These are phyloP conservation scores for Xylariomycetidae sp. DNA, from an alignment of 2,329 filamentous ascomycete genomes.

Conservation along the genomic window DNA sequence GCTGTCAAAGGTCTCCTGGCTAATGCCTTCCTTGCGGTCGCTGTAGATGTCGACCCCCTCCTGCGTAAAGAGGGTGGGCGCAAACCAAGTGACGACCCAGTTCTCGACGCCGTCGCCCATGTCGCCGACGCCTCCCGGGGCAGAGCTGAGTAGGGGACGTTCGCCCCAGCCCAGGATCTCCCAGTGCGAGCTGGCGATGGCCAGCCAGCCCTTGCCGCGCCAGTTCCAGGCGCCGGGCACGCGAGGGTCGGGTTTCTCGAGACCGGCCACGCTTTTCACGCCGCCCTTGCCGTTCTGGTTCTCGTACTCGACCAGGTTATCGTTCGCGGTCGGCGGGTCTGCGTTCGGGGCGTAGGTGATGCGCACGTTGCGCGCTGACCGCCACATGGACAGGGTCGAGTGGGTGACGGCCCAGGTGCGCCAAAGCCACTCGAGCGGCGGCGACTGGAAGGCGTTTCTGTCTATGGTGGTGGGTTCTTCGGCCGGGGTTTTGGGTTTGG, in stretches of 20 bases:
- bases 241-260: conserved; percentile 46
- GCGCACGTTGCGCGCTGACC: conserved; percentile 68
- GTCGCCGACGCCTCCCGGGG: conserved; percentile 32
- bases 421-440: conserved; percentile 53
- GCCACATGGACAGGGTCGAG: conserved; percentile 76
- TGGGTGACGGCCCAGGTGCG: conserved; percentile 70
- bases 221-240: conserved; percentile 58
- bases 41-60: conserved; percentile 77
- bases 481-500: conserved; percentile 18
- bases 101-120: conserved; percentile 35
- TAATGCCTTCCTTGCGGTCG: conserved; percentile 54
- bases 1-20: conserved; percentile 45
- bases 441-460: conserved; percentile 31
- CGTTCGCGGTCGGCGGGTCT: conserved; percentile 41
- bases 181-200: conserved; percentile 70
- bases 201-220: conserved; percentile 70
- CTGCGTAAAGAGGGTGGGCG: conserved; percentile 75
- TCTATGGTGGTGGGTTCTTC: conserved; percentile 15
- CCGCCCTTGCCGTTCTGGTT: conserved; percentile 34
- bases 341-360: conserved; percentile 60
- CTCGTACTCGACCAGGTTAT: conserved; percentile 64
- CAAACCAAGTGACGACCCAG: conserved; percentile 83
- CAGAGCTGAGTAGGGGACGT: conserved; percentile 24
- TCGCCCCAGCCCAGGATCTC: conserved; percentile 74
- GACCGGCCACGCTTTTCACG: conserved; percentile 57